These are phyloP conservation scores for Clonostachys rosea DNA, from an alignment of 2,329 filamentous ascomycete species.

Conservation along the genomic window DNA sequence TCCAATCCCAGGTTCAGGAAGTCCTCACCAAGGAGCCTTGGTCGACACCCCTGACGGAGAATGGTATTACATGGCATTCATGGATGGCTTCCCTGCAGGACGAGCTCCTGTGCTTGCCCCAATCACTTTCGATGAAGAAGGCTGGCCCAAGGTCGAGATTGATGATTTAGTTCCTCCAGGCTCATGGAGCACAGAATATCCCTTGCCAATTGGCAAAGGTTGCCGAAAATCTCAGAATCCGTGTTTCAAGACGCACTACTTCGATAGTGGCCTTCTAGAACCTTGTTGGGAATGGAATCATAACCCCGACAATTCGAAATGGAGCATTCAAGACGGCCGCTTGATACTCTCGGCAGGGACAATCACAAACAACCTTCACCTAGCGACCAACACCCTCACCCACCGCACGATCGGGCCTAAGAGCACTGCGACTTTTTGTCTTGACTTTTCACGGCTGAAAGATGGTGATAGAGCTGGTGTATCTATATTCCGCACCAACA, in stretches of 20 bases:
- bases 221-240: neutral
- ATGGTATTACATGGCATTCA: constrained; percentile 56
- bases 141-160: constrained; percentile 37
- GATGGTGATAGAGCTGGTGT: constrained; percentile 45
- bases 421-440: constrained; percentile 36
- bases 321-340: constrained; percentile 20
- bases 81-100: constrained; percentile 48
- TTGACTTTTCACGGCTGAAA: constrained; percentile 39
- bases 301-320: constrained; percentile 44
- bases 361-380: constrained; percentile 41
- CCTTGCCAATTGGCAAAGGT: neutral
- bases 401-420: constrained; percentile 37
- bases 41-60: constrained; percentile 43
- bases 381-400: constrained; percentile 35
- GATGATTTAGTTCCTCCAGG: constrained; percentile 18
- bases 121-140: constrained; percentile 36
- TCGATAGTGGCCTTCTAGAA: constrained; percentile 24
- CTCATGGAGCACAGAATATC: constrained; percentile 30
- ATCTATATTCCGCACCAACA: constrained; percentile 42
- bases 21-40: constrained; percentile 49
- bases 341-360: constrained; percentile 39
- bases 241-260: constrained; percentile 3
- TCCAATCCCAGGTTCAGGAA: constrained; percentile 23
- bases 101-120: constrained; percentile 53
- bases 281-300: constrained; percentile 56